These are phyloP conservation scores for Triticum urartu DNA, from an alignment of 176 grass and related monocot genomes.

Conservation along the genomic window DNA sequence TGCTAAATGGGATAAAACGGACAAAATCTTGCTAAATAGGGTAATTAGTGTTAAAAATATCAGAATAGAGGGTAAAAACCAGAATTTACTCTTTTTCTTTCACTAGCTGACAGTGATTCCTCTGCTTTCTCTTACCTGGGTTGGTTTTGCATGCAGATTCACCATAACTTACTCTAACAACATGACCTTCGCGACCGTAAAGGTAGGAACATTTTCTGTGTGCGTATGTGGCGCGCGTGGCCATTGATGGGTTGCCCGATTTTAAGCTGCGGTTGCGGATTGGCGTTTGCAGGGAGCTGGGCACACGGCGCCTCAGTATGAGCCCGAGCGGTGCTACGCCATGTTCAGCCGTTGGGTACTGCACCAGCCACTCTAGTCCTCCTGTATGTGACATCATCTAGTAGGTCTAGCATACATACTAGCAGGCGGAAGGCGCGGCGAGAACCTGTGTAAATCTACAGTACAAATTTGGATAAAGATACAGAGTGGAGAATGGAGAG, in stretches of 20 bases:
- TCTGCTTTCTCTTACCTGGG: not conserved
- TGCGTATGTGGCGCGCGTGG: not conserved
- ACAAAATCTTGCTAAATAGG: too few species aligned
- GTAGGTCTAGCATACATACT: too few species aligned
- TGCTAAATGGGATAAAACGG: too few species aligned
- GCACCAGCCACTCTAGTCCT: constrained; percentile 9
- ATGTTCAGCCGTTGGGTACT: constrained; percentile 41
- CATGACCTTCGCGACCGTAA: constrained; percentile 46
- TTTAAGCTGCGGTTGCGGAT: not conserved
- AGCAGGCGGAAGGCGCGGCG: too few species aligned
- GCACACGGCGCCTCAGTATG: constrained; percentile 30
- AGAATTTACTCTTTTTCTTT: not conserved
- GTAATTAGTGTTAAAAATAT: too few species aligned
- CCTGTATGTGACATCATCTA: too few species aligned
- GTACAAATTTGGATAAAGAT: too few species aligned
- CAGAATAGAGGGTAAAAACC: too few species aligned
- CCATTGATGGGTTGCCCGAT: not conserved
- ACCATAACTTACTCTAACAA: constrained; percentile 45
- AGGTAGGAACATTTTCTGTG: not conserved
- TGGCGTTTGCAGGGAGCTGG: constrained; percentile 24
- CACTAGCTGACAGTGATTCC: not conserved
- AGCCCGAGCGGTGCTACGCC: constrained; percentile 33
- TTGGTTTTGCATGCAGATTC: constrained; percentile 10
- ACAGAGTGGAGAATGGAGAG: too few species aligned
- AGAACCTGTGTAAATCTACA: too few species aligned